Evolutionary conservation across 179 eudicot species (phyloP), one percentile per base, ranked within the genome.

Genomic region (Beta lomatogona): DNA sequence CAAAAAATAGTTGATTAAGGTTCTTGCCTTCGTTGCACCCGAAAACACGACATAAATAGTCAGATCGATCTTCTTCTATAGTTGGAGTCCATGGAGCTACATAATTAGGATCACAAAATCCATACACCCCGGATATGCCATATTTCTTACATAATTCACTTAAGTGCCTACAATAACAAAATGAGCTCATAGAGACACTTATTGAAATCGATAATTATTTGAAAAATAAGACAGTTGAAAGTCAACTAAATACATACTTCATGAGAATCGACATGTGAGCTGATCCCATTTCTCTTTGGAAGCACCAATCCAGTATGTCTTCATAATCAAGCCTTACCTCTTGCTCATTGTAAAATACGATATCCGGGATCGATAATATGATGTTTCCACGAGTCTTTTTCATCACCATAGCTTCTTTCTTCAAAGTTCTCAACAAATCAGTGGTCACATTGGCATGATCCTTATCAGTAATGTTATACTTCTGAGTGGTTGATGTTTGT

Each of bases 21-120:
- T 55, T 55, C 16, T 55, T 55, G 19, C 59, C 59, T 12, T 4
- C 59, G 9, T 55, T 55, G 59, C 59, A 55, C 59, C 59, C 59
- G 16, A 55, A 15, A 55, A 55, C 59, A 11, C 4, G 15, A 55
- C n/a, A 55, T 13, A 55, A 55, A 13, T 55, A 55, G 59, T 55
- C 6, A 55, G 59, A 12, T 14, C n/a, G 59, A 15, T 4, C 60
- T 15, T 15, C 60, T 57, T 16, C n/a, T 57, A 14, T 0, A 4
- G 60, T 46, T 11, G 15, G 75, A 21, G 75, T 18, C 5, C 48
- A 11, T 5, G 41, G 75, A 7, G 58, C 48, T 6, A 71, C 1
- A 46, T 16, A 21, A 71, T 71, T 71, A 6, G 50, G 58, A 19
- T 71, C 58, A 45, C 75, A 71, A 71, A 71, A 71, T 9, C 58